Conservation (phyloP, 805 yeast genomes). For the Spathaspora girioi region DNA sequence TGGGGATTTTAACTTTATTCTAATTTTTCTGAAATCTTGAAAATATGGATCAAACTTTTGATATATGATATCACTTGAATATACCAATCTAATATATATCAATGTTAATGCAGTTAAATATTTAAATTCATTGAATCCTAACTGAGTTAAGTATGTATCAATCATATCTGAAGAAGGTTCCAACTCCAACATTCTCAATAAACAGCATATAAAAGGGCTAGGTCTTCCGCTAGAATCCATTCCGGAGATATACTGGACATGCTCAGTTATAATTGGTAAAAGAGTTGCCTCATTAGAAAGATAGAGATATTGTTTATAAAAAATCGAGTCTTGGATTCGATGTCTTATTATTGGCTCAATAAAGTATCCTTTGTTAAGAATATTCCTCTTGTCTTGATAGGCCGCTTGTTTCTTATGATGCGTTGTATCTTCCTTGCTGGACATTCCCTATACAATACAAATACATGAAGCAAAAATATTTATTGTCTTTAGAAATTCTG, state of each 20-base stretch:
- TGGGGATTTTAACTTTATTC: constrained; percentile 34
- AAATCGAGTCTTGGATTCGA: constrained; percentile 39
- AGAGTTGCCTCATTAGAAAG: constrained; percentile 40
- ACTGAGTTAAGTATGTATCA: constrained; percentile 51
- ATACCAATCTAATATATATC: constrained; percentile 55
- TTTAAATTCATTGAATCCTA: constrained; percentile 56
- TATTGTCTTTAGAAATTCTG: too few relatives aligned
- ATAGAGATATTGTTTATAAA: constrained; percentile 39
- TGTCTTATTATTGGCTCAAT: constrained; percentile 42
- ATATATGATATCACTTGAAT: constrained; percentile 38
- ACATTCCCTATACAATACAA: not conserved
- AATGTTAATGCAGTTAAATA: constrained; percentile 69
- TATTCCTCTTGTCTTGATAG: constrained; percentile 26
- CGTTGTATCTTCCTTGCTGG: constrained; percentile 3
- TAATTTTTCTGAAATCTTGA: constrained; percentile 67
- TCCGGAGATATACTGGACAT: constrained; percentile 53
- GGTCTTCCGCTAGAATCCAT: constrained; percentile 57
- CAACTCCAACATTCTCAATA: constrained; percentile 73
- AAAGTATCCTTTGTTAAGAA: constrained; percentile 27
- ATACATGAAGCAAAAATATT: too few relatives aligned
- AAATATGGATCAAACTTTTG: constrained; percentile 50
- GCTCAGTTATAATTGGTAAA: constrained; percentile 27
- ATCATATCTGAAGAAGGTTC: constrained; percentile 63
- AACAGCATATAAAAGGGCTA: constrained; percentile 68
- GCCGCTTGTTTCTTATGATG: constrained; percentile 15